Conservation (phyloP, 495 filamentous ascomycete species). For the Thozetella sp. region DNA sequence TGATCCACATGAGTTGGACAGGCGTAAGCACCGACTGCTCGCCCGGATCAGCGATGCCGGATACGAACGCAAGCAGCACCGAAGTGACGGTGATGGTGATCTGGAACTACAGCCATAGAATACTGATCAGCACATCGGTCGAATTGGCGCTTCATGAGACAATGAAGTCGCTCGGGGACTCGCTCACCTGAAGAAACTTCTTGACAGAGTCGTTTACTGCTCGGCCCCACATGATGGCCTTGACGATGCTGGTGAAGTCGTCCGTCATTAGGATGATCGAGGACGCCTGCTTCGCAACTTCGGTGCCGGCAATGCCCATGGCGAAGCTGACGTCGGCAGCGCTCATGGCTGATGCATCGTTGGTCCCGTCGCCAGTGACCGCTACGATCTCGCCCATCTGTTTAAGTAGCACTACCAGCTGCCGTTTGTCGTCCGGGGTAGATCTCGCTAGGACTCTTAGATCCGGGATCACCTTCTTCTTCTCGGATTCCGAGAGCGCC, state of each 20-base stretch:
- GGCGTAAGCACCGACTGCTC: constrained; percentile 79
- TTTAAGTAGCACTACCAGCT: constrained; percentile 77
- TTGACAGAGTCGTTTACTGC: constrained; percentile 88
- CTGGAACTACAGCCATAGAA: constrained; percentile 81
- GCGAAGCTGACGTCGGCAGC: constrained; percentile 89
- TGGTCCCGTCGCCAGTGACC: constrained; percentile 94
- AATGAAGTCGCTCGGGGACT: not conserved
- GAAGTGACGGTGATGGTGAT: constrained; percentile 91
- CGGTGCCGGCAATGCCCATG: constrained; percentile 90
- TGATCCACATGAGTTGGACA: constrained; percentile 89
- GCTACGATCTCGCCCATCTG: constrained; percentile 88
- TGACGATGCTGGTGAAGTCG: constrained; percentile 89
- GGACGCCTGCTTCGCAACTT: constrained; percentile 93
- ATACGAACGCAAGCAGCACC: constrained; percentile 81
- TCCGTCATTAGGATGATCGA: constrained; percentile 94
- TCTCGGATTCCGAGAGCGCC: constrained; percentile 63
- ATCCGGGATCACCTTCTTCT: constrained; percentile 70
- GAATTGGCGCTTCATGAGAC: too few species aligned
- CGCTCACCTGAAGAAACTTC: constrained; percentile 76
- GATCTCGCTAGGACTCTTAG: constrained; percentile 86
- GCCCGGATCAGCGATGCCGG: constrained; percentile 65
- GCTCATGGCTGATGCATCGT: constrained; percentile 87
- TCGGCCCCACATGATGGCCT: constrained; percentile 85
- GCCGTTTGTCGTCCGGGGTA: constrained; percentile 82
- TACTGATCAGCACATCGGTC: too few species aligned